Base-by-base conservation (phyloP, 1,284 basidiomycete species). In the Uromyces viciae-fabae region DNA sequence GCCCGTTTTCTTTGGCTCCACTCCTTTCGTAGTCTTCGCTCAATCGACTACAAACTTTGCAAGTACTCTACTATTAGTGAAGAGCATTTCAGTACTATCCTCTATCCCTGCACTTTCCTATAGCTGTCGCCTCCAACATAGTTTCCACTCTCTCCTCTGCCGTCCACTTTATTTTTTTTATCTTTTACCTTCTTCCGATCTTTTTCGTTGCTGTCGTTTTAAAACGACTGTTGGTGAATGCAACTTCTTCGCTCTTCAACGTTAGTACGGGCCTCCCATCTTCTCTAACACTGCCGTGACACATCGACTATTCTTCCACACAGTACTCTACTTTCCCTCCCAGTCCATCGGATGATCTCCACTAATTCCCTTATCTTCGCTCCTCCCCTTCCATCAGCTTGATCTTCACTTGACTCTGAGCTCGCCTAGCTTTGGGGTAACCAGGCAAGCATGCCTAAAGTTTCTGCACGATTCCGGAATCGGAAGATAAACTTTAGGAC, bases 401-500 rank as follows among this genome's bases (percentile, higher is more conserved):
- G 49, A 52, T 52, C n/a, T 52, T 15, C 14, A n/a, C 25, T 69
- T 15, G 71, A 36, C 52, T 56, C 42, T n/a, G 71, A 15, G 49
- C 49, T 14, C 43, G 49, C 38, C 25, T 42, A 22, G 31, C 49
- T 49, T 52, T 42, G 54, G 52, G 15, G 54, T 54, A 36, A 15
- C 14, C 28, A 19, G 33, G 66, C 19, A 42, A 72, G 62, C 46
- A 79, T 79, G 76, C 76, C 76, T 43, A 79, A 79, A 56, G 76
- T 81, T 31, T 84, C 84, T 74, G 83, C 83, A 60, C 83, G 85
- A 66, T 85, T 85, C 80, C 85, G 85, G 58, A 85, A 84, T 82
- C 84, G 84, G 75, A 85, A 85, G 82, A 83, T 85, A 82, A 84
- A 84, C 58, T 85, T 84, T 83, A 85, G 85, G 82, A 83, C 84